A percentile compares a stretch with the other conserved stretches of the same genome.
Evolutionary conservation across 805 yeast genomes (phyloP).

Genomic region (Candida taoyuanica): DNA sequence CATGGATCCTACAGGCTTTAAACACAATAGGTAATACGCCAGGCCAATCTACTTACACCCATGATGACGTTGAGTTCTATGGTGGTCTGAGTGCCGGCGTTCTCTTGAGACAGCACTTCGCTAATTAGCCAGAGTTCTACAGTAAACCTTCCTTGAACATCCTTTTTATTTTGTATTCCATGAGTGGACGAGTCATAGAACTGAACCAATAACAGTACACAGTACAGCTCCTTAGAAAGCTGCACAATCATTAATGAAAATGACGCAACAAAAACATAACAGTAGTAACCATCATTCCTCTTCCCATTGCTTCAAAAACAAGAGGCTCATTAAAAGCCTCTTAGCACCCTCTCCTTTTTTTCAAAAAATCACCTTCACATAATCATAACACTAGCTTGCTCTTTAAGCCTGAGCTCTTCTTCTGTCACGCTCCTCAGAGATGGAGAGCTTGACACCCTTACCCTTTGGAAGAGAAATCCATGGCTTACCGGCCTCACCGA

Average conservation of each 20-base stretch:
- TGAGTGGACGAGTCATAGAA: constrained; percentile 10
- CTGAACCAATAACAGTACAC: constrained; percentile 24
- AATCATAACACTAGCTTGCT: constrained; percentile 1
- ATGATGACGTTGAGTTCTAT: constrained; percentile 34
- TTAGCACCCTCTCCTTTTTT: constrained; percentile 80
- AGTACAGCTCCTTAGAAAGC: constrained; percentile 9
- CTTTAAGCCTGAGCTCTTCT: constrained; percentile 69
- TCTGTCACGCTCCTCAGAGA: constrained; percentile 98
- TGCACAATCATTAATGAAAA: constrained; percentile 22
- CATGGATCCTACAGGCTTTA: constrained; percentile 44
- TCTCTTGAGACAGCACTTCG: constrained; percentile 39
- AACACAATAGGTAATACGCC: constrained; percentile 14
- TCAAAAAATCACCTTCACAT: too few species aligned
- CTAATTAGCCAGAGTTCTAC: constrained; percentile 1
- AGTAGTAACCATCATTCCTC: not conserved
- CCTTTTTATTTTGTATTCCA: constrained; percentile 14
- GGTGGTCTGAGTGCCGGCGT: constrained; percentile 41
- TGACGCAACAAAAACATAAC: constrained; percentile 24
- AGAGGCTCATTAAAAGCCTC: too few species aligned
- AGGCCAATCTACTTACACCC: constrained; percentile 29
- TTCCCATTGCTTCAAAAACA: constrained; percentile 32
- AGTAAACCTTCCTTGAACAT: constrained; percentile 7
- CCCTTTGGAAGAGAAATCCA: constrained; percentile 96
- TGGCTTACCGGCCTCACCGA: constrained; percentile 95
- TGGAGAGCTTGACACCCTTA: constrained; percentile 95